Base-by-base conservation (phyloP, 495 filamentous ascomycete genomes). In the Penicillium alfredii region DNA sequence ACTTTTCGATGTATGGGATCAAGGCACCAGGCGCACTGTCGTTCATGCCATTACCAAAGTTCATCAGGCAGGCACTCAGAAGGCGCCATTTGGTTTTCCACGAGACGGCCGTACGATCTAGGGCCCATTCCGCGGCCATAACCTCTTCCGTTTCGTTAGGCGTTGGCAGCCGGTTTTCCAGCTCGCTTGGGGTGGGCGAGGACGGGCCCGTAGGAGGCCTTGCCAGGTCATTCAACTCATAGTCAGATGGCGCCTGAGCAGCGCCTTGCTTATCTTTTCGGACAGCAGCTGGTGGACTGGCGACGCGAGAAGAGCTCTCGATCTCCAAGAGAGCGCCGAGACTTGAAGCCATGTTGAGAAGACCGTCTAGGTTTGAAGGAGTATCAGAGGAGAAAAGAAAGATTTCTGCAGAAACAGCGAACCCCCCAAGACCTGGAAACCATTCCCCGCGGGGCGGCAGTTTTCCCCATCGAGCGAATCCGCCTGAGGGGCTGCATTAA, bases 1-100 rank as follows among this genome's bases (percentile, higher is more conserved):
- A 44, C 11, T 67, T 70, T 61, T 88, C 82, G 46, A 90, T 80
- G 43, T 82, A 81, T 1, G 84, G 84, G 46, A 89, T 80, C 28
- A 89, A 47, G 19, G 83, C 81, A 48, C 84, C 85, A 3, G 81
- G 73, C 1, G 80, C 80, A 13, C 72, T 68, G 54, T 84, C 80
- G 33, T 68, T 76, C 36, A 84, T 49, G 1, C 79, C 80, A 40
- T 71, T 74, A 6, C 64, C 58, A 42, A 84, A 73, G 15, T 45
- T 60, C 57, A 66, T 74, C 47, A 68, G 22, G 16, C 61, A 65
- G 22, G 49, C 47, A 20, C 58, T 60, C 13, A 64, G 14, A 2
- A 66, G 27, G 17, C 63, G 53, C 47, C 67, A 58, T 49, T 49
- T 55, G 30, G 46, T 49, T 2, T 80, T 87, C 16, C 79, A 41